Evolutionary conservation across 148 eudicot genomes (phyloP).

Genomic region (Vaccinium corymbosum): DNA sequence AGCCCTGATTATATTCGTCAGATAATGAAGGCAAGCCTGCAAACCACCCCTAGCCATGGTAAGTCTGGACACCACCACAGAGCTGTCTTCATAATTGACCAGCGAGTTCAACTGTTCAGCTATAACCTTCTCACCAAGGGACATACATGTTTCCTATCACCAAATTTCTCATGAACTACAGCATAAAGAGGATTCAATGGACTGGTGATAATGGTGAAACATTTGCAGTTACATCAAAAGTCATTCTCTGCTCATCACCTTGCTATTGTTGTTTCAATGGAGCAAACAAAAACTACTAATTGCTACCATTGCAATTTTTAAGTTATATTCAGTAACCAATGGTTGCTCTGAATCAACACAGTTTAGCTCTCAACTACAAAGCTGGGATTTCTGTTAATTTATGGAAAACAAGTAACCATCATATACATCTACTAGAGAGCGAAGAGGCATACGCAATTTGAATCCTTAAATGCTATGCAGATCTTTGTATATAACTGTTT

Average conservation of each 20-base stretch:
- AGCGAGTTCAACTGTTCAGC: background rate
- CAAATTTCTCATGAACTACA: background rate
- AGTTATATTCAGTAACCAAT: background rate
- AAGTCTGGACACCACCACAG: background rate
- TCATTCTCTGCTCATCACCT: too few relatives aligned
- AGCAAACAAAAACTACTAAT: background rate
- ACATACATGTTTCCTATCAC: conserved; percentile 6
- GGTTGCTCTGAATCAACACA: background rate
- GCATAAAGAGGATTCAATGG: background rate
- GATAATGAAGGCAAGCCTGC: conserved; percentile 4
- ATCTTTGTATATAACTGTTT: background rate
- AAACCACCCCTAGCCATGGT: background rate
- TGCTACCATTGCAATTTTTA: background rate
- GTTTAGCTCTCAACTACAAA: background rate
- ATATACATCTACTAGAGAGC: background rate
- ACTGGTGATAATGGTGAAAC: background rate
- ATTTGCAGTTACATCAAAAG: background rate
- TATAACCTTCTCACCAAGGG: background rate
- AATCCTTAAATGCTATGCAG: background rate
- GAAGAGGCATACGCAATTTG: background rate
- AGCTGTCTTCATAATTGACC: background rate
- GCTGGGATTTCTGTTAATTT: background rate
- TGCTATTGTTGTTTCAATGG: background rate
- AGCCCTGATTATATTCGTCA: background rate
- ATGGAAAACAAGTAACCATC: background rate